Conservation (phyloP, 2,329 filamentous ascomycete species). For the Aspergillus eucalypticola region DNA sequence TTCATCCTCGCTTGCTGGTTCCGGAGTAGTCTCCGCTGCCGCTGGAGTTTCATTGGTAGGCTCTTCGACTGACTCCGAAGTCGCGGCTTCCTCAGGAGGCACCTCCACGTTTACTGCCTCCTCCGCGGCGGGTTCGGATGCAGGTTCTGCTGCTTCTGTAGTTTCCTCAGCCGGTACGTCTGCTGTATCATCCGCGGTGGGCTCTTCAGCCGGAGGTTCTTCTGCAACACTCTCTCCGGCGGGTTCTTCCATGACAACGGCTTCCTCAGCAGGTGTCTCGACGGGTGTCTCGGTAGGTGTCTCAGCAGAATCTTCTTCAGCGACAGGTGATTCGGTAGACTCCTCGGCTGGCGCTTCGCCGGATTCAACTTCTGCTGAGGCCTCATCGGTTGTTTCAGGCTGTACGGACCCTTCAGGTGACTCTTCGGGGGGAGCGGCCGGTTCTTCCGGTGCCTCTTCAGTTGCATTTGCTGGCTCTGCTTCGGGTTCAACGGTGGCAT, state of each 20-base stretch:
- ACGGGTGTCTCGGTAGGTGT: neutral
- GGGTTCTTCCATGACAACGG: conserved; percentile 16
- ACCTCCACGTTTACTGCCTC: conserved; percentile 18
- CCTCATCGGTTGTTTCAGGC: conserved; percentile 3
- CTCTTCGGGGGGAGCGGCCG: conserved; percentile 16
- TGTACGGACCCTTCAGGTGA: conserved; percentile 9
- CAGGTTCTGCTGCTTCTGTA: neutral
- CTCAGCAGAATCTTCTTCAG: neutral
- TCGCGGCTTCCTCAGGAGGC: neutral
- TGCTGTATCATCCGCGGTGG: conserved; percentile 14
- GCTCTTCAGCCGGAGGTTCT: conserved; percentile 1
- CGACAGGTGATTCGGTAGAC: neutral
- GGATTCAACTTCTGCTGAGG: neutral
- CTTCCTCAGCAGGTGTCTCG: conserved; percentile 12
- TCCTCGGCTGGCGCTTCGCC: conserved; percentile 15
- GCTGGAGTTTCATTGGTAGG: neutral
- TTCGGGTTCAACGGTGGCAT: conserved; percentile 14
- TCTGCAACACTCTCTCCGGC: neutral
- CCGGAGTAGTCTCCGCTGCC: neutral
- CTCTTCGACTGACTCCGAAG: conserved; percentile 3
- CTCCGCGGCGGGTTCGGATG: conserved; percentile 14
- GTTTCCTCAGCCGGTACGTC: conserved; percentile 14
- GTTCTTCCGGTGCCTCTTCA: conserved; percentile 4
- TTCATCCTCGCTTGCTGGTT: neutral
- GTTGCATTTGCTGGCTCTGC: conserved; percentile 11